Evolutionary conservation across 108 stramenopile species (phyloP), one percentile per base, ranked within the genome.

Genomic region (Discostella stelligeroides): DNA sequence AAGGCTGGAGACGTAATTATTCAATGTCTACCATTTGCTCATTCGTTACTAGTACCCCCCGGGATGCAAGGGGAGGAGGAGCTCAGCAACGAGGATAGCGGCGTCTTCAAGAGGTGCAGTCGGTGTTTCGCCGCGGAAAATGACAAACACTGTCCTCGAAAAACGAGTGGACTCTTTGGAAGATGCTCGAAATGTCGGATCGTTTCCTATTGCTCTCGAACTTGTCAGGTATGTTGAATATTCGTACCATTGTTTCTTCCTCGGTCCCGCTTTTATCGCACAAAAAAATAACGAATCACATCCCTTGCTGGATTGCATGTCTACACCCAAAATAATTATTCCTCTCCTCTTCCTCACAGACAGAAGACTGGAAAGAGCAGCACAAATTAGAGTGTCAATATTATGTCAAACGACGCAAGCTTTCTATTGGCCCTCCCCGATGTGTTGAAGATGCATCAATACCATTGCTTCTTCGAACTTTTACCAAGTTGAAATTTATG

Each of bases 341-440:
- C n/a, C n/a, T n/a, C n/a, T n/a, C n/a, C n/a, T n/a, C n/a, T n/a
- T n/a, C 2, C 43, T n/a, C n/a, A 45, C 25, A 72, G 72, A 50
- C 61, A 20, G 60, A 42, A 48, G 75, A 76, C 62, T 76, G 75
- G 75, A 56, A 18, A 14, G 41, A 42, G 24, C 60, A 54, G 1
- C 75, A 76, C 55, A 76, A 63, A 37, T 54, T 63, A 41, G 75
- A 76, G 49, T 76, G 75, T 41, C 67, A 64, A 51, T 76, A 56
- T 46, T 76, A 69, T 28, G 61, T 63, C 51, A 76, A 76, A 18
- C 50, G 53, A 21, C 41, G 66, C 14, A 75, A 75, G 21, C 27
- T 42, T 1, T 17, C 27, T 40, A 45, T 53, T 0, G 63, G 57
- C 15, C 34, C 50, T 27, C 45, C 72, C 11, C 61, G 63, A 53